Evolutionary conservation across 2,329 filamentous ascomycete genomes (phyloP), one percentile per base, ranked within the genome.

Genomic region (Ascochyta koolunga): DNA sequence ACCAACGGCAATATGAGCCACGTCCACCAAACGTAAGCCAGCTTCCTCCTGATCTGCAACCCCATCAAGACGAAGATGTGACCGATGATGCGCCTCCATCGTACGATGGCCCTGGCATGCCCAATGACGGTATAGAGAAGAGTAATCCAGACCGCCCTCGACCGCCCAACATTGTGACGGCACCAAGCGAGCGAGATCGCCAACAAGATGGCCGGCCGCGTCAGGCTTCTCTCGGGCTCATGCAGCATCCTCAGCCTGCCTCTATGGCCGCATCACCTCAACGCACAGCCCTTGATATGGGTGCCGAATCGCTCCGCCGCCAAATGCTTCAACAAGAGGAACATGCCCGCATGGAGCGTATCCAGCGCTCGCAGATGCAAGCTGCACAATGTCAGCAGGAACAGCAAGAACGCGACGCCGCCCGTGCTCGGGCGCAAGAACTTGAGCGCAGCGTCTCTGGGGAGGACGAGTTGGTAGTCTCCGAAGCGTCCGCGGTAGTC

Each of bases 231-330:
- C 59, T 73, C 8, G 66, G 63, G 5, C 65, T 74, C n/a, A 60
- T 75, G 18, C 70, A 73, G 45, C 72, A 75, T 42, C 72, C 72
- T 10, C 71, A 73, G 39, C 72, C 72, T n/a, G 69, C 72, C 7
- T 71, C 71, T 6, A 75, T 75, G 72, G 71, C 72, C 16, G 72
- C 72, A n/a, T 73, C 70, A 1, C 72, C 72, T 9, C 66, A 70
- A 31, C 70, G 69, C 40, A 68, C 68, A n/a, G 62, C 62, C 11
- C 66, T 67, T 13, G 70, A 75, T 40, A 75, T 75, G 72, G 72
- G 72, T 16, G 66, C 71, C 45, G 70, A 73, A 35, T 70, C 67
- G 25, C 60, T 75, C 1, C 70, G 69, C 29, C 68, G 64, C 13
- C 70, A 73, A 41, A 65, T 75, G 19, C 60, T 71, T 4, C 62